Conservation (phyloP, 148 eudicot genomes). For the Rhododendron molle region DNA sequence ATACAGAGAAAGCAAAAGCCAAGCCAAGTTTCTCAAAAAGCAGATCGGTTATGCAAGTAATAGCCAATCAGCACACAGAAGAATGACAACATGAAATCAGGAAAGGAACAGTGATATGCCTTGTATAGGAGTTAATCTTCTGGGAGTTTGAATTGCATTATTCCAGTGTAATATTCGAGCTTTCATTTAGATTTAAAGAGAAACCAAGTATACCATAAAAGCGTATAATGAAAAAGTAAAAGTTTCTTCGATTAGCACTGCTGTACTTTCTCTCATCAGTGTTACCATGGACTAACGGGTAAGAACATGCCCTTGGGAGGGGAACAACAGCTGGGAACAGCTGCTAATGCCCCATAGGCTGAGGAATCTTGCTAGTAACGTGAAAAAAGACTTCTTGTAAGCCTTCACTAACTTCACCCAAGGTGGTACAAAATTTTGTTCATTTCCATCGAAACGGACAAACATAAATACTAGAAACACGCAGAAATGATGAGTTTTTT, state of each 20-base stretch:
- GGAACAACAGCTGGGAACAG: background rate
- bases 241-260: background rate
- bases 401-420: background rate
- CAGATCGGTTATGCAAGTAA: background rate
- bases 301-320: background rate
- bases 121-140: background rate
- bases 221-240: background rate
- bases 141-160: background rate
- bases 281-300: background rate
- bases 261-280: background rate
- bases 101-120: background rate
- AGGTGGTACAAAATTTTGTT: background rate
- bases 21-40: background rate
- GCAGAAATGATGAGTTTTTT: background rate
- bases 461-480: background rate
- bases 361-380: background rate
- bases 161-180: background rate
- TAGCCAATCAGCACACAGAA: background rate
- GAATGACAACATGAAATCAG: background rate
- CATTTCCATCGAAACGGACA: background rate
- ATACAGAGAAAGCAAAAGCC: background rate
- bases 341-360: background rate
- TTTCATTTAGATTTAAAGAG: background rate
- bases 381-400: background rate
- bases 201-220: background rate